Base-by-base conservation (phyloP, 106 monocot species). In the Acorus gramineus region DNA sequence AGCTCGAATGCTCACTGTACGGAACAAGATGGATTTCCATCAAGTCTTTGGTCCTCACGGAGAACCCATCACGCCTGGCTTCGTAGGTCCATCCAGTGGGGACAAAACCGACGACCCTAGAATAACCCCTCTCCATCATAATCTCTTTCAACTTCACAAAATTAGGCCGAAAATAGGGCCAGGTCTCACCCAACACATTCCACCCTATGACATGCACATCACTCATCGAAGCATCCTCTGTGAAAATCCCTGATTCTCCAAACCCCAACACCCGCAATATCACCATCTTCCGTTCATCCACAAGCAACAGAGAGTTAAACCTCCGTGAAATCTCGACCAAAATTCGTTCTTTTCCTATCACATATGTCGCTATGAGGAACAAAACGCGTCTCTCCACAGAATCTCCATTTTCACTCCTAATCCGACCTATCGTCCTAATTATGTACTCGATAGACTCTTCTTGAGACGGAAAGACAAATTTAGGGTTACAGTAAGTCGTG, bases 1-100 rank as follows among this genome's bases (percentile, higher is more conserved):
- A 96, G 70, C 78, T 96, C 13, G 96, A 96, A 73, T 96, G 96
- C 49, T 96, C 96, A 60, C 90, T 96, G 47, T 96, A 96, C 14
- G 96, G 87, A 69, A 96, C 90, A 63, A 96, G 87, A 76, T 96
- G 85, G 65, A 96, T 96, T 66, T 85, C 91, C 46, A 91, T 76
- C 42, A 71, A 66, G 46, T 91, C 91, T 70, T 87, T 91, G 42
- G 63, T 64, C 71, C 80, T 82, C 60, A 83, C 68, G 7, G 90
- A 57, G 79, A 88, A 96, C 2, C 81, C 85, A 51, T 83, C 78
- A 47, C 44, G 78, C 77, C 81, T 87, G 9, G 70, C 83, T 59
- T 91, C 82, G 60, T 96, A 70, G 91, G 91, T 83, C 96, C 96
- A 96, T 8, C 96, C 96, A 52, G 91, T 87, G 11, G 90, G 74